phyloP scores from a whole-genome alignment of 106 monocot genomes.

The Phalaenopsis equestris region DNA sequence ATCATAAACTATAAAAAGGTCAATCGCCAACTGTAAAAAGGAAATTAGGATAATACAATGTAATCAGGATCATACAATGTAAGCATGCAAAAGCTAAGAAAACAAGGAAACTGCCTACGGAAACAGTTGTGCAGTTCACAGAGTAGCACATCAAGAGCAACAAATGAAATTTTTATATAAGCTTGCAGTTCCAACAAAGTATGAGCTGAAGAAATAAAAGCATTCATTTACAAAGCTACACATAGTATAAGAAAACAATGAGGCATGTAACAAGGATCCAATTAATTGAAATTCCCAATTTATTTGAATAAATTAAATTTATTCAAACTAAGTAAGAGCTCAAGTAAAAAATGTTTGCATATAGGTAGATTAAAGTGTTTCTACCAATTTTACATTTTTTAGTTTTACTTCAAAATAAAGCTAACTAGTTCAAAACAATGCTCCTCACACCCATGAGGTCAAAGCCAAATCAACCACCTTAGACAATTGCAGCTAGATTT shows the following conservation, averaged over 20 bases:
- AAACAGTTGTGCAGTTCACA: neutral
- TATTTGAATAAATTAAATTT: neutral
- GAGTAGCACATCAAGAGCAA: neutral
- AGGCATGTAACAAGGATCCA: neutral
- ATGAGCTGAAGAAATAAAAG: neutral
- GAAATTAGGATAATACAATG: neutral
- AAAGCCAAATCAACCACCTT: no score
- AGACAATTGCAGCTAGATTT: no score
- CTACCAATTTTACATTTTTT: no score
- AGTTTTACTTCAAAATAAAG: no score
- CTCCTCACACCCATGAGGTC: no score
- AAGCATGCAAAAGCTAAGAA: neutral
- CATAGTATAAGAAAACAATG: neutral
- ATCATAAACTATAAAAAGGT: neutral
- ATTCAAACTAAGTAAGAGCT: neutral
- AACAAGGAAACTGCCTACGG: neutral
- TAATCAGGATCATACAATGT: neutral
- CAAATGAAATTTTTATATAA: neutral
- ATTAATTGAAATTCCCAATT: neutral
- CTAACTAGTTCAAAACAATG: no score
- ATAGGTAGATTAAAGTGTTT: no score
- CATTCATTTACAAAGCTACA: neutral
- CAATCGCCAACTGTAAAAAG: neutral
- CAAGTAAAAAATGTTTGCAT: no score
- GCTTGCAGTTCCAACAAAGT: neutral